Conservation (phyloP, 1,284 basidiomycete species). For the Heterobasidion occidentale region DNA sequence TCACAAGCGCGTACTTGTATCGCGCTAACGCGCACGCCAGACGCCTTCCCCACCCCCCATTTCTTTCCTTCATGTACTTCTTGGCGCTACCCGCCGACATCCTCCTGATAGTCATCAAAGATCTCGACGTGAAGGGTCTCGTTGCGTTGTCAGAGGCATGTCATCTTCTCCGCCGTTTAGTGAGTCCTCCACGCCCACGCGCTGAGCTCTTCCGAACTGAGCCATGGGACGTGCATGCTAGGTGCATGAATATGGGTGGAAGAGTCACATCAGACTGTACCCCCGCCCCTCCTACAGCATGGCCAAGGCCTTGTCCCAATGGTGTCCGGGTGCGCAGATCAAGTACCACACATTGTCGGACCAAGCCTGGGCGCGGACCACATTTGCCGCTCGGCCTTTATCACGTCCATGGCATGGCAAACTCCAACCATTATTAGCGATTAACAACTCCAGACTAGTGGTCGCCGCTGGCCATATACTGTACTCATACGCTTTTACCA, state of each 20-base stretch:
- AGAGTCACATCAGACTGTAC: slow-evolving; percentile 37
- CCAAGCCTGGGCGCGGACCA: slow-evolving; percentile 39
- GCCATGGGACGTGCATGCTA: slow-evolving; percentile 16
- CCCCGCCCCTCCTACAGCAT: slow-evolving; percentile 49
- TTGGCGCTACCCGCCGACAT: slow-evolving; percentile 47
- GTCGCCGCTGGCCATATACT: slow-evolving; percentile 56
- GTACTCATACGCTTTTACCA: slow-evolving; percentile 48
- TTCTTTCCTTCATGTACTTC: slow-evolving; percentile 11
- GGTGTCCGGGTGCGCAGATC: slow-evolving; percentile 38
- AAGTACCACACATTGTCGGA: slow-evolving; percentile 50
- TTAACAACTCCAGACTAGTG: slow-evolving; percentile 47
- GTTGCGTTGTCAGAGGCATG: slow-evolving; percentile 39
- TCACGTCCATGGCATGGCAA: slow-evolving; percentile 55
- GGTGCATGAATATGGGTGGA: slow-evolving; percentile 60
- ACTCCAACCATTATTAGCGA: slow-evolving; percentile 51
- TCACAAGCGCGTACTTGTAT: too few species aligned
- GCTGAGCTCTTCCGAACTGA: too few species aligned
- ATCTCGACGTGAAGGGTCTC: slow-evolving; percentile 38
- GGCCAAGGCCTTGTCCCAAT: slow-evolving; percentile 31
- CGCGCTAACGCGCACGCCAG: neutral
- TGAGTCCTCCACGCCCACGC: slow-evolving; percentile 22
- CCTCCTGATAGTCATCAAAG: slow-evolving; percentile 43
- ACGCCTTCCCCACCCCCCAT: neutral
- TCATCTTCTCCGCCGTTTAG: slow-evolving; percentile 35
- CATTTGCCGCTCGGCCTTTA: slow-evolving; percentile 61